phyloP scores from a whole-genome alignment of 352 stramenopile species.

The Pythium diclinum region DNA sequence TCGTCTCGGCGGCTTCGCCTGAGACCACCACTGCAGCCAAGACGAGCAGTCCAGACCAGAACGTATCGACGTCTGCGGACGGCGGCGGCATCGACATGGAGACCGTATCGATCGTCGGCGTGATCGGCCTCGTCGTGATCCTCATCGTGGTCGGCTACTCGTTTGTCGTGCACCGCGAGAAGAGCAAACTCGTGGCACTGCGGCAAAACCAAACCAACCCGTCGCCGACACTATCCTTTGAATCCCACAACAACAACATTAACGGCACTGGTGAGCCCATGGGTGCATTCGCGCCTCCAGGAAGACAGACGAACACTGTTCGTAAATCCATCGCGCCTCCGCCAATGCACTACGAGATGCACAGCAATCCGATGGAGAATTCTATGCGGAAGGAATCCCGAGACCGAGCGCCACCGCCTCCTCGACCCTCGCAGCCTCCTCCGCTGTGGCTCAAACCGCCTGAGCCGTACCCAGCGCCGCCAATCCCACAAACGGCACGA shows the following conservation, averaged over 20 bases:
- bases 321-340: background rate
- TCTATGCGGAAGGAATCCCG: background rate
- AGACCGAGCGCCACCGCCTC: slow-evolving; percentile 1
- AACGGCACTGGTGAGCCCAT: background rate
- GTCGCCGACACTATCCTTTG: background rate
- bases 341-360: background rate
- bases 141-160: slow-evolving; percentile 15
- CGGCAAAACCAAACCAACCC: background rate
- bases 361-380: background rate
- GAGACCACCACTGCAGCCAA: background rate
- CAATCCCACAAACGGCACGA: background rate
- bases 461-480: background rate
- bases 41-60: slow-evolving; percentile 1
- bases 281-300: background rate
- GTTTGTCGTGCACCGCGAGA: slow-evolving; percentile 5
- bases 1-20: background rate
- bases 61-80: background rate
- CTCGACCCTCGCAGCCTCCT: background rate
- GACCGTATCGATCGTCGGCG: slow-evolving; percentile 10
- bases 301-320: background rate
- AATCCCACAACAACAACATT: background rate
- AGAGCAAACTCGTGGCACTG: slow-evolving; percentile 6
- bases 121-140: slow-evolving; percentile 6
- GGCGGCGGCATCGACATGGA: slow-evolving; percentile 4
- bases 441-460: background rate